Evolutionary conservation across 768 basidiomycete genomes (phyloP).

Genomic region (Tricholoma hemisulphureum): DNA sequence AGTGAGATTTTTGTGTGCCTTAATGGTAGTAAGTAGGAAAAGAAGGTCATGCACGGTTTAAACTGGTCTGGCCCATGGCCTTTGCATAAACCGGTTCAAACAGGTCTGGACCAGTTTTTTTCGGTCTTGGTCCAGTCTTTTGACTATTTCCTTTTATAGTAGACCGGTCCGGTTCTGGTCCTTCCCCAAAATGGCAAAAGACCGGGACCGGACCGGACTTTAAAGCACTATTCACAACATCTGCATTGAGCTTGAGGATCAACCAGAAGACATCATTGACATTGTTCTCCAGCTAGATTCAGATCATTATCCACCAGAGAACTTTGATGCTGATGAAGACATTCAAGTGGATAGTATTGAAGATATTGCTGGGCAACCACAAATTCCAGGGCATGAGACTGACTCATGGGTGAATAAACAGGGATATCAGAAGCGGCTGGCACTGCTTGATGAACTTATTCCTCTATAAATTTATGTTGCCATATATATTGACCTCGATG

Average conservation of each 20-base stretch:
- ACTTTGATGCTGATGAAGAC: background rate
- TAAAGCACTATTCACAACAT: too few species aligned
- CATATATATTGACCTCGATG: background rate
- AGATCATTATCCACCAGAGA: background rate
- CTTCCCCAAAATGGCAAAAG: too few species aligned
- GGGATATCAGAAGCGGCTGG: background rate
- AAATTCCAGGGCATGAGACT: constrained; percentile 2
- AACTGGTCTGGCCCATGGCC: too few species aligned
- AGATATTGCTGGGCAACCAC: background rate
- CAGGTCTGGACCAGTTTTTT: too few species aligned
- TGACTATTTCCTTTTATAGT: too few species aligned
- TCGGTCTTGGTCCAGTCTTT: too few species aligned
- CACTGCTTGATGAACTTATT: background rate
- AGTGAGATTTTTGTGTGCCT: too few species aligned
- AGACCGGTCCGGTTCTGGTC: too few species aligned
- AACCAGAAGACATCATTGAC: background rate
- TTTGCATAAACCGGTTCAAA: too few species aligned
- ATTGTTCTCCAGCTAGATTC: background rate
- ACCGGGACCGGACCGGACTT: too few species aligned
- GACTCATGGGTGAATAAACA: background rate
- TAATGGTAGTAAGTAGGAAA: too few species aligned
- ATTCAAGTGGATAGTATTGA: background rate
- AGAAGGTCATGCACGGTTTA: too few species aligned
- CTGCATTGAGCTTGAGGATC: constrained; percentile 5
- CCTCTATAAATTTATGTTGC: background rate